Conservation (phyloP, 768 basidiomycete genomes). For the Tulasnella calospora region DNA sequence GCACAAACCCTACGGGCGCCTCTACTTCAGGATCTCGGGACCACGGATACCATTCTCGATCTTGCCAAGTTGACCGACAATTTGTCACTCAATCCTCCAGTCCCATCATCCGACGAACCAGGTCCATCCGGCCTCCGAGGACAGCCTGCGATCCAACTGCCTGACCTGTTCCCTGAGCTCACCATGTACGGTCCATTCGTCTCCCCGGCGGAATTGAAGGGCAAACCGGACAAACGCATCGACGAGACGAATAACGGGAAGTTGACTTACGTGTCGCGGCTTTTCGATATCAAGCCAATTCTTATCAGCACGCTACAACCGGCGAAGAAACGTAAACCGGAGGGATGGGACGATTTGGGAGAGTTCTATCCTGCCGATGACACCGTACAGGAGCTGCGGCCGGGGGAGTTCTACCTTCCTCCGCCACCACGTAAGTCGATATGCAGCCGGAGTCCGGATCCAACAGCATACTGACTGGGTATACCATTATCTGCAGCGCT, state of each 20-base stretch:
- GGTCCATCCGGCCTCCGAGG: neutral
- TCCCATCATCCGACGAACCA: neutral
- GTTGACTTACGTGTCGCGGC: conserved; percentile 64
- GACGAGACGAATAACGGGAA: conserved; percentile 74
- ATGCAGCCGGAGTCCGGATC: neutral
- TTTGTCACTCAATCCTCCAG: conserved; percentile 3
- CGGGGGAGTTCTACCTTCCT: conserved; percentile 26
- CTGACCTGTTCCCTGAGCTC: conserved; percentile 81
- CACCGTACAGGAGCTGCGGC: conserved; percentile 20
- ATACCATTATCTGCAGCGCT: neutral
- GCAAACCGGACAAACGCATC: conserved; percentile 57
- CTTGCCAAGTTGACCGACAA: conserved; percentile 25
- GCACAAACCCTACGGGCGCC: conserved; percentile 26
- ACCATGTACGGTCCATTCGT: conserved; percentile 40
- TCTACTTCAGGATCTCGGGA: conserved; percentile 25
- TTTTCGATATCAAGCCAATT: conserved; percentile 79
- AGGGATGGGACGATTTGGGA: conserved; percentile 56
- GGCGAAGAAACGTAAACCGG: conserved; percentile 63
- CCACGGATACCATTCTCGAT: conserved; percentile 27
- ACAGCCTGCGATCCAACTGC: conserved; percentile 36
- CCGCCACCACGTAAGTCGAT: conserved; percentile 27
- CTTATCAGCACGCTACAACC: conserved; percentile 82
- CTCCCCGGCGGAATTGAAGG: conserved; percentile 36
- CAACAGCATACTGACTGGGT: neutral
- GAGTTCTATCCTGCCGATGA: conserved; percentile 32